Base-by-base conservation (phyloP, 139 green algal genomes). In the Chlamydomonas sphaeroides region DNA sequence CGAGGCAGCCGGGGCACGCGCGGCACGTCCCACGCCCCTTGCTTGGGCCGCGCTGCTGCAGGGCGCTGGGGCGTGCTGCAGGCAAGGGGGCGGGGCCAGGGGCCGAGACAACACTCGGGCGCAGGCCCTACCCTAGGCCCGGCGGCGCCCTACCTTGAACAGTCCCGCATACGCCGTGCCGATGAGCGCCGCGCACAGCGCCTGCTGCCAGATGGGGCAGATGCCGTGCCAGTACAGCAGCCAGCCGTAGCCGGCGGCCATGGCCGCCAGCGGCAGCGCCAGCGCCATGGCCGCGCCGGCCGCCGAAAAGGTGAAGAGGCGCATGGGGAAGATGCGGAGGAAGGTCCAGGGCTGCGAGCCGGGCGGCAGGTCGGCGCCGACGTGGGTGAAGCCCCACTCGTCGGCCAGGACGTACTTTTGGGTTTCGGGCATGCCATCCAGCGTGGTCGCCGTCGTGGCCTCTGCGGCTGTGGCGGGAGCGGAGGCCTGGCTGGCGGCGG, bases 161-260 rank as follows among this genome's bases (percentile, higher is more conserved):
- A 90, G 83, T 1, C 90, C 90, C 74, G 86, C 78, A 63, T 93
- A 93, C 20, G 77, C 90, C 3, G 90, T 93, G 17, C 90, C 90
- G 25, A 93, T 83, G 11, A 78, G 65, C 0, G 87, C 2, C 63
- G 84, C 90, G 63, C 72, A 85, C 0, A 75, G 30, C 2, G 76
- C 30, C 65, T 87, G 75, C 84, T 93, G 89, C 87, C 87, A 93
- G 2, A 74, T 28, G 0, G 89, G 87, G 30, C 78, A 86, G 36
- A 93, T 86, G 59, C 28, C 65, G 63, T 89, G 89, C 87, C 84
- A 86, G 76, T 88, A 89, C 79, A 68, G 86, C 10, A 89, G 74
- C 85, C 87, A 91, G 41, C 23, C 65, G 76, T 90, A 91, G 36
- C 87, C 89, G 21, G 35, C 61, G 0, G 84, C 71, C 79, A 93